A percentile compares a stretch with the other conserved stretches of the same genome.
phyloP scores from a whole-genome alignment of 2,329 filamentous ascomycete species.

The Eurotiales sp. region DNA sequence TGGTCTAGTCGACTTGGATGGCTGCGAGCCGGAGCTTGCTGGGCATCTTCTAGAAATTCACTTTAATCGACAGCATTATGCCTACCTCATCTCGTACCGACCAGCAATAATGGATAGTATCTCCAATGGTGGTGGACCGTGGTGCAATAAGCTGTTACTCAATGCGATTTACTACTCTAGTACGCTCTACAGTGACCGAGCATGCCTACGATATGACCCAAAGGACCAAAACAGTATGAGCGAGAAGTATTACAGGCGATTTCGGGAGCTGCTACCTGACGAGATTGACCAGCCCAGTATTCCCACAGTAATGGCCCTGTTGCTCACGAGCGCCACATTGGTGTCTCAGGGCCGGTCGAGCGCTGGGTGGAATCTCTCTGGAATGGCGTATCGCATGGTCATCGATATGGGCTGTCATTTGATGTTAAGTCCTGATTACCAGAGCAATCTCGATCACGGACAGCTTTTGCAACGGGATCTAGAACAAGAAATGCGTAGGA shows the following conservation, averaged over 20 bases:
- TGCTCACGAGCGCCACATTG: slow-evolving; percentile 30
- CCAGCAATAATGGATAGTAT: slow-evolving; percentile 40
- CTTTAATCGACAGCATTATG: slow-evolving; percentile 36
- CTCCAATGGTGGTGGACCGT: slow-evolving; percentile 30
- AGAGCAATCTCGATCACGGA: slow-evolving; percentile 1
- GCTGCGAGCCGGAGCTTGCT: slow-evolving; percentile 29
- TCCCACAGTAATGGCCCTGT: slow-evolving; percentile 30
- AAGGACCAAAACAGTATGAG: slow-evolving; percentile 31
- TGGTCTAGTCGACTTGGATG: slow-evolving; percentile 32
- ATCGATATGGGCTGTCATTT: slow-evolving; percentile 38
- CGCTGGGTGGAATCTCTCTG: slow-evolving; percentile 35
- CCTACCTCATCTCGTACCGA: slow-evolving; percentile 38
- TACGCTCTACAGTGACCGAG: slow-evolving; percentile 35
- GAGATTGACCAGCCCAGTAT: slow-evolving; percentile 34
- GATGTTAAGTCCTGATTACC: slow-evolving; percentile 2
- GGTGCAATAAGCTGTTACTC: slow-evolving; percentile 36
- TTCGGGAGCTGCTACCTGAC: slow-evolving; percentile 29
- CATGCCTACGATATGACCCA: slow-evolving; percentile 26
- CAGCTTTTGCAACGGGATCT: slow-evolving; percentile 8
- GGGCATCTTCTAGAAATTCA: slow-evolving; percentile 38
- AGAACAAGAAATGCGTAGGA: slow-evolving; percentile 15
- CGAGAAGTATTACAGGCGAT: slow-evolving; percentile 32
- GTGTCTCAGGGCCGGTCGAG: slow-evolving; percentile 33
- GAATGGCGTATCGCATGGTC: slow-evolving; percentile 39
- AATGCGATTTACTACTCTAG: slow-evolving; percentile 40